Evolutionary conservation across 352 stramenopile genomes (phyloP).

Genomic region (Phytophthora boehmeriae): DNA sequence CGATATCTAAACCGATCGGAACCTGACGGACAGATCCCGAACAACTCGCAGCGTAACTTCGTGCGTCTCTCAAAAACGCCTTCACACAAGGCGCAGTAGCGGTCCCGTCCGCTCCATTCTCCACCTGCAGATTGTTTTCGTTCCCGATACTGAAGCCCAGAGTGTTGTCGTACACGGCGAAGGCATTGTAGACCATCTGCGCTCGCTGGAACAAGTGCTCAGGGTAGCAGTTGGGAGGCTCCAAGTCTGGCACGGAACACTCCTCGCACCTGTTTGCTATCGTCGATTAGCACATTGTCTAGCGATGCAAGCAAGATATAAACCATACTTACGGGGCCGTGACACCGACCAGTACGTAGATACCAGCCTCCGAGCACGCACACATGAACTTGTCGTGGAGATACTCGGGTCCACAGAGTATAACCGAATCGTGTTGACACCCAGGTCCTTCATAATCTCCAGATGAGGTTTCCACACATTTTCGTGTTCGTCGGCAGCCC

Average conservation of each 20-base stretch:
- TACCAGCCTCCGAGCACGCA: constrained; percentile 62
- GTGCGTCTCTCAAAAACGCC: constrained; percentile 61
- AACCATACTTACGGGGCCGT: constrained; percentile 44
- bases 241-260: constrained; percentile 53
- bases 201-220: constrained; percentile 55
- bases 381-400: constrained; percentile 88
- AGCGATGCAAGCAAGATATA: not conserved
- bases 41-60: constrained; percentile 57
- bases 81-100: constrained; percentile 68
- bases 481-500: constrained; percentile 63
- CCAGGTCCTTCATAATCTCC: constrained; percentile 55
- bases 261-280: constrained; percentile 42
- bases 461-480: constrained; percentile 62
- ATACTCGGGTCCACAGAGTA: constrained; percentile 71
- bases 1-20: constrained; percentile 65
- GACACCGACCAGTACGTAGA: constrained; percentile 80
- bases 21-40: constrained; percentile 46
- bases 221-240: constrained; percentile 59
- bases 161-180: constrained; percentile 80
- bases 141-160: constrained; percentile 68
- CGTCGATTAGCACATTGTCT: too few relatives aligned
- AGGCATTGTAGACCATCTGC: constrained; percentile 75
- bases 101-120: constrained; percentile 34
- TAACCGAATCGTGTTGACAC: constrained; percentile 73
- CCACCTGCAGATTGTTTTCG: constrained; percentile 57